Evolutionary conservation across 106 monocot species (phyloP).

Genomic region (Ottelia alismoides): DNA sequence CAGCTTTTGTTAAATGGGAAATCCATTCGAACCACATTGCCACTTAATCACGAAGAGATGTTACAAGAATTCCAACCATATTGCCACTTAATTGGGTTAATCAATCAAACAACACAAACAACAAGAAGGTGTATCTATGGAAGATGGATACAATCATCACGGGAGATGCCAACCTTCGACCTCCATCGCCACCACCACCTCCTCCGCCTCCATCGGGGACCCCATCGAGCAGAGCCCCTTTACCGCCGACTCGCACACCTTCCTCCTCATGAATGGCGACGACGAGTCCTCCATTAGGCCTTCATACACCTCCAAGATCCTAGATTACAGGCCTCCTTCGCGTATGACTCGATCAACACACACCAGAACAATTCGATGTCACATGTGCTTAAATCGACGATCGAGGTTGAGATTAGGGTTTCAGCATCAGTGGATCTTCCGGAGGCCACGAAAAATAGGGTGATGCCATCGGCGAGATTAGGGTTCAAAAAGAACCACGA

Average conservation of each 20-base stretch:
- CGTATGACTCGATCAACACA: conserved; percentile 50
- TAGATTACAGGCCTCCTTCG: conserved; percentile 19
- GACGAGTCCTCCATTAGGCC: conserved; percentile 2
- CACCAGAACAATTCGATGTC: conserved; percentile 52
- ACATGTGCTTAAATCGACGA: conserved; percentile 15
- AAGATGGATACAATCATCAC: no score
- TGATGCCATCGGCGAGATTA: conserved; percentile 38
- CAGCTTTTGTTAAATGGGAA: no score
- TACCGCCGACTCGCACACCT: conserved; percentile 33
- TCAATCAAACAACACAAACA: no score
- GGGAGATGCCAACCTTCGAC: no score
- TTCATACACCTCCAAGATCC: conserved; percentile 14
- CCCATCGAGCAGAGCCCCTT: conserved; percentile 48
- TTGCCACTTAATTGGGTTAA: no score
- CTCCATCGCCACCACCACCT: conserved; percentile 34
- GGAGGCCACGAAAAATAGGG: conserved; percentile 36
- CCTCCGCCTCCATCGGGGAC: conserved; percentile 44
- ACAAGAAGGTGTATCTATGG: no score
- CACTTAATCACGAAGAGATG: no score
- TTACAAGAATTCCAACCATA: no score
- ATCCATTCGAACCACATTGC: no score
- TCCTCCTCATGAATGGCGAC: conserved; percentile 12
- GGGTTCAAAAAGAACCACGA: conserved; percentile 70
- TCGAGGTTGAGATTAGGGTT: conserved; percentile 31
- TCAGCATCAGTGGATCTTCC: conserved; percentile 27